Evolutionary conservation across 2,329 filamentous ascomycete species (phyloP).

Genomic region (Aspergillus transmontanensis): DNA sequence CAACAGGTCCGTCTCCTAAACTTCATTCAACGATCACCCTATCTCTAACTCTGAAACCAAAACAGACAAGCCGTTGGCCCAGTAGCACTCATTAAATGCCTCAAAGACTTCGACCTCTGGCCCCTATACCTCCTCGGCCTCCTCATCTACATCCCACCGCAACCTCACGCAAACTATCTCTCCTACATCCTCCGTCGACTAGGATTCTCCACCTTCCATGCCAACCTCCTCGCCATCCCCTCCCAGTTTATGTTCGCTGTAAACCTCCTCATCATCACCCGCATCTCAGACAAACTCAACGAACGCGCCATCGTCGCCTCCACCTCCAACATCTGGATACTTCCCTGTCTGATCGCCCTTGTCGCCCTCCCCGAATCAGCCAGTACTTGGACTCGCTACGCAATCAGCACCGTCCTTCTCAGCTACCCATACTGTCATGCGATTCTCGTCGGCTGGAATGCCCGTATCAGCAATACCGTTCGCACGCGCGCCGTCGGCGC

Average conservation of each 20-base stretch:
- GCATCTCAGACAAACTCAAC: constrained; percentile 51
- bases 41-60: neutral
- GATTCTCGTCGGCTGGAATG: constrained; percentile 62
- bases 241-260: constrained; percentile 37
- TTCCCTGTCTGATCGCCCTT: constrained; percentile 61
- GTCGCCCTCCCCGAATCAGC: constrained; percentile 40
- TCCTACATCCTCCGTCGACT: constrained; percentile 61
- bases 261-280: constrained; percentile 48
- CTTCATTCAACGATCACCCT: neutral
- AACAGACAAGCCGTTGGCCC: constrained; percentile 1
- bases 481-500: constrained; percentile 64
- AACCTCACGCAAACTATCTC: constrained; percentile 56
- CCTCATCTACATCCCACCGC: constrained; percentile 56
- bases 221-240: constrained; percentile 66
- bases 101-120: constrained; percentile 65
- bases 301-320: constrained; percentile 51
- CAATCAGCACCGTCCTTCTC: constrained; percentile 52
- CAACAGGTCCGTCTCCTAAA: neutral
- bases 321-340: constrained; percentile 59
- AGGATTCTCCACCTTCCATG: constrained; percentile 62
- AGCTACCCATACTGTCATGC: constrained; percentile 62
- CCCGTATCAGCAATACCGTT: constrained; percentile 64
- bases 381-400: constrained; percentile 56
- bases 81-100: constrained; percentile 18
- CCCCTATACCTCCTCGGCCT: constrained; percentile 57